Percentiles rank a stretch among this genome's conserved stretches.
phyloP scores from a whole-genome alignment of 192 early-diverging fungal species.

The Coemansia umbellata region DNA sequence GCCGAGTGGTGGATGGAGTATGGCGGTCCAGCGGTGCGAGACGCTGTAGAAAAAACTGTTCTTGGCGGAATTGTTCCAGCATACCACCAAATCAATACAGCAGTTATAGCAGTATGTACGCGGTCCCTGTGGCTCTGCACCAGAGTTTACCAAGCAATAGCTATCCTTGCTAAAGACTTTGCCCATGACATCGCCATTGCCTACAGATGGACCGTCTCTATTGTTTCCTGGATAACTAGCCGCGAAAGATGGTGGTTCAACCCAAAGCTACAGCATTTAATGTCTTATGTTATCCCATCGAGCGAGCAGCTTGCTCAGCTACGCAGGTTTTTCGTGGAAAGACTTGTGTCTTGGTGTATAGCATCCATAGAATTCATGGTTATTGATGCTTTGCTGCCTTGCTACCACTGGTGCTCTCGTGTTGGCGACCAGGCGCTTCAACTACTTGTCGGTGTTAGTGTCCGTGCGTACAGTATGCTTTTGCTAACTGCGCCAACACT shows the following conservation, averaged over 20 bases:
- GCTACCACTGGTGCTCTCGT: not conserved
- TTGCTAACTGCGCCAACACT: not conserved
- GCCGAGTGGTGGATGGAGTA: constrained; percentile 27
- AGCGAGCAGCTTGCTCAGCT: not conserved
- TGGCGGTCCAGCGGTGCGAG: constrained; percentile 18
- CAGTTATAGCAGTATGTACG: not conserved
- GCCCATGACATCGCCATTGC: constrained; percentile 8
- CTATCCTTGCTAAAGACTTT: constrained; percentile 17
- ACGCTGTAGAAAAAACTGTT: constrained; percentile 16
- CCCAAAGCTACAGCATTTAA: not conserved
- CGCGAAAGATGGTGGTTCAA: constrained; percentile 29
- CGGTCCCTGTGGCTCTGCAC: constrained; percentile 18
- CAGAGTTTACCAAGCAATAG: constrained; percentile 7
- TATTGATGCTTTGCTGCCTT: not conserved
- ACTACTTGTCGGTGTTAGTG: not conserved
- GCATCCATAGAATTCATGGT: not conserved
- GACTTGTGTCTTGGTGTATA: not conserved
- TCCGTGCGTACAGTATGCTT: not conserved
- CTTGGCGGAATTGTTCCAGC: constrained; percentile 16
- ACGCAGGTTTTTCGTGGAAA: not conserved
- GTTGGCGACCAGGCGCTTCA: not conserved
- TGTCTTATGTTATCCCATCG: not conserved
- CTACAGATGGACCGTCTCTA: not conserved
- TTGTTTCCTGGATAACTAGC: constrained; percentile 4
- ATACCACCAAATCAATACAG: not conserved